Percentiles rank a stretch among this genome's conserved stretches.
These are phyloP conservation scores for Cercospora zeae-maydis DNA, from an alignment of 2,329 filamentous ascomycete genomes.

Conservation along the genomic window DNA sequence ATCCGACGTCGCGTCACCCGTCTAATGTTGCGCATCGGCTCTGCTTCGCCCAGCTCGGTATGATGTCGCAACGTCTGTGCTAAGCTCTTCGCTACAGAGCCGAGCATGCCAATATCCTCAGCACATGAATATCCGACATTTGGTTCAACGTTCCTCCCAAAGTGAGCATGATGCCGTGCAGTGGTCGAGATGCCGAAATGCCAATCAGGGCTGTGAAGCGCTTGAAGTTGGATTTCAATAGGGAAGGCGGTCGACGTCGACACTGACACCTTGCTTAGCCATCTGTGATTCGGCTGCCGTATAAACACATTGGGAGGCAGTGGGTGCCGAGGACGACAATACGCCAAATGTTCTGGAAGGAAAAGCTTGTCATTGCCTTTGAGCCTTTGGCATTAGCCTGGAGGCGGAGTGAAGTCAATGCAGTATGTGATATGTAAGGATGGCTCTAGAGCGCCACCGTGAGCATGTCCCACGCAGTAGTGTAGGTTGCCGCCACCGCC, in stretches of 20 bases:
- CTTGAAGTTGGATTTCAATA: not conserved
- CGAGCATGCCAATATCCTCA: not conserved
- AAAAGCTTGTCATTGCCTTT: slow-evolving; percentile 17
- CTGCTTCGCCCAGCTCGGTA: not conserved
- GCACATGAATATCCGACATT: slow-evolving; percentile 7
- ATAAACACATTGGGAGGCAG: not conserved
- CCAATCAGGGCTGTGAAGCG: not conserved
- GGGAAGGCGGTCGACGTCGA: no score
- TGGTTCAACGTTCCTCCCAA: not conserved
- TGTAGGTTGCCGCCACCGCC: not conserved
- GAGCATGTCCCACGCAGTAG: slow-evolving; percentile 11
- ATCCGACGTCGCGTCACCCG: not conserved
- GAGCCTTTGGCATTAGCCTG: slow-evolving; percentile 1
- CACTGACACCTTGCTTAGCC: no score
- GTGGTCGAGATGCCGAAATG: not conserved
- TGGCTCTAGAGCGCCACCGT: slow-evolving; percentile 2
- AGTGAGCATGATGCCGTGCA: not conserved
- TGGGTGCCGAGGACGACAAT: not conserved
- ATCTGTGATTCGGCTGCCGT: not conserved
- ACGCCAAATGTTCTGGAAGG: slow-evolving; percentile 10
- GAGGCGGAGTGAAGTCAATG: not conserved
- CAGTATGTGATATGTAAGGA: not conserved
- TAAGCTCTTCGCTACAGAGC: not conserved
- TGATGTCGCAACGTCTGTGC: not conserved
- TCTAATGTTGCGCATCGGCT: not conserved